Percentiles rank a stretch among this genome's conserved stretches.
phyloP scores from a whole-genome alignment of 768 basidiomycete genomes.

The Lactifluus piperatus region DNA sequence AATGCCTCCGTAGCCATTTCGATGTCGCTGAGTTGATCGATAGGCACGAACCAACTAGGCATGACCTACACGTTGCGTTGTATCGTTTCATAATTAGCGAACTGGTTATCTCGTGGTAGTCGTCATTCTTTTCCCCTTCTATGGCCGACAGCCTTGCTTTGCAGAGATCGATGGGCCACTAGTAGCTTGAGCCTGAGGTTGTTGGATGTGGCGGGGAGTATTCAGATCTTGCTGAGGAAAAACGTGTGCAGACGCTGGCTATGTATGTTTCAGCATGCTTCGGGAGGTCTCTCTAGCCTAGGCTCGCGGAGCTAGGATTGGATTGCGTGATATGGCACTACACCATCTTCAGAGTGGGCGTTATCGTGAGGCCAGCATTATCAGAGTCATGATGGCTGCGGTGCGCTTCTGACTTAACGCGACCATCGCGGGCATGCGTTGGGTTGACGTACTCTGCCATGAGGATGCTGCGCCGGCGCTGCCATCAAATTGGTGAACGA shows the following conservation, averaged over 20 bases:
- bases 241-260: not conserved
- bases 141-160: not conserved
- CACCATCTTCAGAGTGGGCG: not conserved
- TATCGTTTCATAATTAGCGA: not conserved
- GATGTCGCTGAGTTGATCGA: constrained; percentile 12
- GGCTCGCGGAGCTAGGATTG: no score
- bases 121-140: not conserved
- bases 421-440: not conserved
- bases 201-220: not conserved
- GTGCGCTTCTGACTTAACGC: constrained; percentile 3
- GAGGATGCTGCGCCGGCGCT: constrained; percentile 4
- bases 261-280: no score
- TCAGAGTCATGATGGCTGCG: not conserved
- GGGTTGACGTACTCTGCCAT: constrained; percentile 16
- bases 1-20: not conserved
- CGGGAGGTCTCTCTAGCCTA: no score
- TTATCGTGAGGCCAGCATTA: not conserved
- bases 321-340: no score
- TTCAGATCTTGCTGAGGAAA: not conserved
- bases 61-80: constrained; percentile 14
- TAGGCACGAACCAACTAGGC: constrained; percentile 7
- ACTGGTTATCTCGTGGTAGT: not conserved
- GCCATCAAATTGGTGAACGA: not conserved
- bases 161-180: not conserved
- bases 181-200: not conserved